Base-by-base conservation (phyloP, 352 stramenopile genomes). In the Pythium utonaiense region DNA sequence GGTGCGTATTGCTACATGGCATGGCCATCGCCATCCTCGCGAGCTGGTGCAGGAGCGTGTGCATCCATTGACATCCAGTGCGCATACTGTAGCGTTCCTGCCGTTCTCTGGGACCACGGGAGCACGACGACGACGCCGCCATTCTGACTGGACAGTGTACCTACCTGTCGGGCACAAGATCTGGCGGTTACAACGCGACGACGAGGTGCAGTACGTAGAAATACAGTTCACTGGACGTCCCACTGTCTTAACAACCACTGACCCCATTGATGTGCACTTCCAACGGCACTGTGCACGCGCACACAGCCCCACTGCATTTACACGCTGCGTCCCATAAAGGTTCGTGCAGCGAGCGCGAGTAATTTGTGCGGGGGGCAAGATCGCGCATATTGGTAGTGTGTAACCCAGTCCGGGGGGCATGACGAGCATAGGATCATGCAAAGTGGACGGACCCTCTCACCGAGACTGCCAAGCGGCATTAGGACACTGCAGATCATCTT, bases 381-480 rank as follows among this genome's bases (percentile, higher is more conserved):
- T 16, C 40, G 40, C 12, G 17, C 40, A 17, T n/a, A 17, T 13
- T n/a, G 14, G 14, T n/a, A 47, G 40, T 47, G 40, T 27, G 40
- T 47, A 47, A 47, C 40, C 19, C 40, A 6, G 7, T 6, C 40
- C 40, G 17, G 27, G 40, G 7, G 19, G 40, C 40, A 47, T 47
- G 40, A 47, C 40, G 40, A 47, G 40, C 40, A 3, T 13, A 19
- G 27, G 40, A 47, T 47, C 40, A 47, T 21, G 40, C 27, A 17
- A 47, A 47, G n/a, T 47, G 40, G 40, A 25, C 6, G 3, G n/a
- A 33, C 16, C 6, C 40, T 10, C 40, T 16, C 40, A 47, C 40
- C 40, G 40, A 47, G 40, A 47, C 40, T 14, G 40, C 40, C 40
- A 47, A 47, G 40, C 40, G 21, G n/a, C 40, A 47, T 47, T 47